Conservation (phyloP, 176 grass and related monocot species). For the Carex pumila region DNA sequence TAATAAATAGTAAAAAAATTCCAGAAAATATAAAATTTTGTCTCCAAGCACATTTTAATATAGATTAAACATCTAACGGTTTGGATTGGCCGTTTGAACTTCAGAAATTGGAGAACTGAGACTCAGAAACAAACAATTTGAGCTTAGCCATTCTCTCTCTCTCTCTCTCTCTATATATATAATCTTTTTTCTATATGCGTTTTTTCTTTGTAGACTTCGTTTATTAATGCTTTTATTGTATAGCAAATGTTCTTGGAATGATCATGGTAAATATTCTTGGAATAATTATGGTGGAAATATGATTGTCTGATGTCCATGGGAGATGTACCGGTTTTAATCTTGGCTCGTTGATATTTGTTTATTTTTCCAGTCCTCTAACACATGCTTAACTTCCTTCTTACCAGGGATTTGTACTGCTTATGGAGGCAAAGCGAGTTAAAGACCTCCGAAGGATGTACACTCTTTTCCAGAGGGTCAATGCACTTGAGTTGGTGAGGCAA, state of each 20-base stretch:
- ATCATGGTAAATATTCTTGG: not conserved
- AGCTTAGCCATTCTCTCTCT: no score
- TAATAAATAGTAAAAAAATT: no score
- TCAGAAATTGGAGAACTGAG: no score
- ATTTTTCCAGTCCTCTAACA: not conserved
- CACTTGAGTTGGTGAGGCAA: slow-evolving; percentile 79
- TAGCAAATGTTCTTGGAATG: not conserved
- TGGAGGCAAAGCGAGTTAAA: slow-evolving; percentile 88
- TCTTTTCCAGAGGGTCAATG: slow-evolving; percentile 96
- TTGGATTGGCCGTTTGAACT: no score
- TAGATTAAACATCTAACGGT: no score
- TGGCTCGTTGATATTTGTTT: not conserved
- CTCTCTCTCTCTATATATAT: not conserved
- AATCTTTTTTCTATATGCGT: not conserved
- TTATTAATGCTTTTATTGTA: not conserved
- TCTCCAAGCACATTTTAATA: no score
- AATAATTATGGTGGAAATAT: not conserved
- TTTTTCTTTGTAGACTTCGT: not conserved
- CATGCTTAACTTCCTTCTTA: not conserved
- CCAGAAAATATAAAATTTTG: no score
- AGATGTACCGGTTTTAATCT: not conserved
- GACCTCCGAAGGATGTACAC: slow-evolving; percentile 84
- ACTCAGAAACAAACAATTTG: no score
- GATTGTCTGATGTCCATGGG: not conserved
- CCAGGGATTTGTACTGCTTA: slow-evolving; percentile 89